These are phyloP conservation scores for Umbellularia californica DNA, from an alignment of 164 flowering plant genomes.

Conservation along the genomic window DNA sequence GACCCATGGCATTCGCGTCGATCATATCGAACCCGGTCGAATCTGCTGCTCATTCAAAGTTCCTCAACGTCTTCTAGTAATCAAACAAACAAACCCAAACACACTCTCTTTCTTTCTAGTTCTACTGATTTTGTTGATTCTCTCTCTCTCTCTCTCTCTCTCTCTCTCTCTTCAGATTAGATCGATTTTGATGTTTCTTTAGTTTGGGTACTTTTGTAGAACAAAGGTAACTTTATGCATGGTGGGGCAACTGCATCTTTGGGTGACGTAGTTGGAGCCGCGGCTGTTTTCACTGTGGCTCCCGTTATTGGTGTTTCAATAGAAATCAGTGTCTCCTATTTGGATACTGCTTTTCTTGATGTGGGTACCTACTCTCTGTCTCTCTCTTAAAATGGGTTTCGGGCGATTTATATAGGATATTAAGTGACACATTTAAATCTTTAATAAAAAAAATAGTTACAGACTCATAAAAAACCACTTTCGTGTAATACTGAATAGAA, in stretches of 20 bases:
- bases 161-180: not conserved
- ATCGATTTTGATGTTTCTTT: not conserved
- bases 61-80: slow-evolving; percentile 11
- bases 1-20: slow-evolving; percentile 9
- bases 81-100: not conserved
- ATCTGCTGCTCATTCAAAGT: slow-evolving; percentile 16
- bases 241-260: slow-evolving; percentile 19
- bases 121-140: not conserved
- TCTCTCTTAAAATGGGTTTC: too few species aligned
- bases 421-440: too few species aligned
- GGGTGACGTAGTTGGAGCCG: slow-evolving; percentile 16
- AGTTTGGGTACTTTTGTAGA: slow-evolving; percentile 1
- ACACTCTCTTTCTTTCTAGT: not conserved
- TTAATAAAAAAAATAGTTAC: too few species aligned
- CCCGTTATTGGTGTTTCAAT: slow-evolving; percentile 9
- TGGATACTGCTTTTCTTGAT: slow-evolving; percentile 17
- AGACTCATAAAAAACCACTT: too few species aligned
- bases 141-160: not conserved
- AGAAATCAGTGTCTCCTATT: slow-evolving; percentile 15
- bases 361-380: slow-evolving; percentile 5
- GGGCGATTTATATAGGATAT: too few species aligned
- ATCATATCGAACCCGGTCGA: slow-evolving; percentile 15
- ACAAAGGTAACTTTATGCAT: slow-evolving; percentile 10
- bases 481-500: too few species aligned
- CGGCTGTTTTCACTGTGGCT: slow-evolving; percentile 12